A percentile compares a stretch with the other conserved stretches of the same genome.
Conservation (phyloP, 805 yeast genomes). For the Candida sphagnicola region DNA sequence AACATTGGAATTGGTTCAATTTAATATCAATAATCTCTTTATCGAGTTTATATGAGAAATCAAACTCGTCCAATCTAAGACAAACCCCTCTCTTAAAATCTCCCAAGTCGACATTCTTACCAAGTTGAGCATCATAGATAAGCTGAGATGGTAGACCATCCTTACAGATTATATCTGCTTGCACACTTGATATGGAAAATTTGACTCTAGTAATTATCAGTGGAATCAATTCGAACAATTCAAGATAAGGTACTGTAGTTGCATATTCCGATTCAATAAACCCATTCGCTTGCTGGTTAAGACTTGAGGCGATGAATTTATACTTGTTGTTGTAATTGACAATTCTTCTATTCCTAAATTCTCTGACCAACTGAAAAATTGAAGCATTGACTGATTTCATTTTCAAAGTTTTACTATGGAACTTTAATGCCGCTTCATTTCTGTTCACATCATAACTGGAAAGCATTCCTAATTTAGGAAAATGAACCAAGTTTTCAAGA, state of each 20-base stretch:
- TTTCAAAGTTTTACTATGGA: slow-evolving; percentile 22
- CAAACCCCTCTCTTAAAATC: slow-evolving; percentile 38
- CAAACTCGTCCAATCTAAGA: slow-evolving; percentile 17
- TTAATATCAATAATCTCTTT: slow-evolving; percentile 18
- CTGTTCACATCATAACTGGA: slow-evolving; percentile 22
- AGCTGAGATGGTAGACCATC: slow-evolving; percentile 35
- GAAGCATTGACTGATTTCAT: slow-evolving; percentile 34
- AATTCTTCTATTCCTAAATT: slow-evolving; percentile 25
- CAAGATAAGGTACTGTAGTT: slow-evolving; percentile 10
- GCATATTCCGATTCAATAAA: slow-evolving; percentile 5
- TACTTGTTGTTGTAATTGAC: slow-evolving; percentile 23
- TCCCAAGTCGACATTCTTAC: slow-evolving; percentile 28
- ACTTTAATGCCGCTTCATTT: slow-evolving; percentile 17
- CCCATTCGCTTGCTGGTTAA: not conserved
- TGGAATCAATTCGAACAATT: slow-evolving; percentile 32
- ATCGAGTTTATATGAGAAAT: slow-evolving; percentile 18
- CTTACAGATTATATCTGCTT: slow-evolving; percentile 35
- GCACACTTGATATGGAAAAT: slow-evolving; percentile 21
- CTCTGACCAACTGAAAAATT: slow-evolving; percentile 31
- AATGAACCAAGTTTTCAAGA: slow-evolving; percentile 24
- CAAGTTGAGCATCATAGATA: slow-evolving; percentile 17
- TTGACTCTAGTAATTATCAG: slow-evolving; percentile 20
- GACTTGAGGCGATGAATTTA: slow-evolving; percentile 2
- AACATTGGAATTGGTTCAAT: slow-evolving; percentile 23
- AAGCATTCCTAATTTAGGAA: slow-evolving; percentile 25